Percentiles rank a stretch among this genome's conserved stretches.
phyloP scores from a whole-genome alignment of 2,329 filamentous ascomycete genomes.

The Fusarium heterosporum region DNA sequence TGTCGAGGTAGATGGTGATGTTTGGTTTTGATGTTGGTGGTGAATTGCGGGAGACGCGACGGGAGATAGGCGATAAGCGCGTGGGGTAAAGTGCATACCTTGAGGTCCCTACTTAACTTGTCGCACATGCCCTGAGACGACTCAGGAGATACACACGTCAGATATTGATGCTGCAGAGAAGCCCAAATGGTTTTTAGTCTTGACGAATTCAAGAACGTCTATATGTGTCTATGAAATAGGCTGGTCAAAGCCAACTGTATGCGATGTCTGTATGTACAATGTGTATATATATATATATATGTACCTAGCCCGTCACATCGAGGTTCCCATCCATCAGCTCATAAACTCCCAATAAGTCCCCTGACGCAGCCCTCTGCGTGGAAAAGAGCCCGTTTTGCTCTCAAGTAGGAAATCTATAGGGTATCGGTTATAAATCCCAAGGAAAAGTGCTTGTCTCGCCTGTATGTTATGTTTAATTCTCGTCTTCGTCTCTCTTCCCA shows the following conservation, averaged over 20 bases:
- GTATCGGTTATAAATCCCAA: slow-evolving; percentile 44
- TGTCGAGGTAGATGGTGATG: neutral
- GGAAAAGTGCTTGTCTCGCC: slow-evolving; percentile 30
- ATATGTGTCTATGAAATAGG: slow-evolving; percentile 36
- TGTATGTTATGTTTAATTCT: slow-evolving; percentile 12
- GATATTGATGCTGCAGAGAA: neutral
- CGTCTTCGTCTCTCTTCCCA: neutral
- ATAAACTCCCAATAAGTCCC: slow-evolving; percentile 2
- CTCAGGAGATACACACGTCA: neutral
- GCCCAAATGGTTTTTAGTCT: neutral
- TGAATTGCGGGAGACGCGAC: slow-evolving; percentile 40
- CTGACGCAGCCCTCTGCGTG: slow-evolving; percentile 15
- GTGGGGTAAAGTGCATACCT: slow-evolving; percentile 27
- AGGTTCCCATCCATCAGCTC: slow-evolving; percentile 24
- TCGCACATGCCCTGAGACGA: slow-evolving; percentile 32
- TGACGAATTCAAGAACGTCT: slow-evolving; percentile 8
- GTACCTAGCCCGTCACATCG: slow-evolving; percentile 8
- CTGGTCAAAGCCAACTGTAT: slow-evolving; percentile 27
- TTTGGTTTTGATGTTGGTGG: neutral
- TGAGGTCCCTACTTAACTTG: slow-evolving; percentile 1
- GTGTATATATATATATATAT: slow-evolving; percentile 9
- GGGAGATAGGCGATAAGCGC: slow-evolving; percentile 28
- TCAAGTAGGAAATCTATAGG: slow-evolving; percentile 44
- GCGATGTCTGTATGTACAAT: slow-evolving; percentile 21
- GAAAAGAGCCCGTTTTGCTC: slow-evolving; percentile 16